Evolutionary conservation across 768 basidiomycete species (phyloP).

Genomic region (Hypsizygus marmoreus): DNA sequence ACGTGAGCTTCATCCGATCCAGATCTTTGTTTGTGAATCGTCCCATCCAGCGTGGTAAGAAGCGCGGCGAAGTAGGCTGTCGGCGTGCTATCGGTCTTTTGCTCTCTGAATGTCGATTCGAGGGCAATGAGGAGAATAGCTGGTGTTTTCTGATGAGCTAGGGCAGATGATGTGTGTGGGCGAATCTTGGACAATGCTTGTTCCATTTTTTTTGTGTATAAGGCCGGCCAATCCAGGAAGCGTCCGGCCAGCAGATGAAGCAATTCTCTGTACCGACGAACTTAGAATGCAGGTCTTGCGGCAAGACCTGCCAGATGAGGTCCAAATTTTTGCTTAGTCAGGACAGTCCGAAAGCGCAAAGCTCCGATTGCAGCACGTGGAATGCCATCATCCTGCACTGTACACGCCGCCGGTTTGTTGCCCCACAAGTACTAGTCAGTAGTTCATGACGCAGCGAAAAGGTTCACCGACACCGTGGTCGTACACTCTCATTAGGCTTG

Average conservation of each 20-base stretch:
- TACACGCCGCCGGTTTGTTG: too few species aligned
- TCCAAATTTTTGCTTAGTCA: conserved; percentile 37
- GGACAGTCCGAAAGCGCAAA: conserved; percentile 1
- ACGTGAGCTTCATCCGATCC: conserved; percentile 67
- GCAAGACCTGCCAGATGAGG: too few species aligned
- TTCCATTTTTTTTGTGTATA: conserved; percentile 48
- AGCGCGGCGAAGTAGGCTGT: conserved; percentile 97
- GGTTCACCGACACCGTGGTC: conserved; percentile 54
- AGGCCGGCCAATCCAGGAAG: background rate
- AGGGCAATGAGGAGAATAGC: conserved; percentile 84
- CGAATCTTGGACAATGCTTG: conserved; percentile 80
- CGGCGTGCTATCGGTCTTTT: conserved; percentile 64
- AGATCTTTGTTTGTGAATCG: conserved; percentile 60
- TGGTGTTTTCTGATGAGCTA: conserved; percentile 88
- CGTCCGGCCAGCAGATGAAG: conserved; percentile 10
- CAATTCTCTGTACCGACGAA: background rate
- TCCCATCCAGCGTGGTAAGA: conserved; percentile 80
- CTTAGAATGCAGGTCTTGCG: background rate
- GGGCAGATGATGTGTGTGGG: conserved; percentile 76
- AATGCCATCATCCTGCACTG: too few species aligned
- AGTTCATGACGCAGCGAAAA: conserved; percentile 21
- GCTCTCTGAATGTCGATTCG: conserved; percentile 77
- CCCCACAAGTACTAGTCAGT: background rate
- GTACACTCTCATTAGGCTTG: conserved; percentile 68
- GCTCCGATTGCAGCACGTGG: conserved; percentile 4